phyloP scores from a whole-genome alignment of 2,329 filamentous ascomycete species.

The Fusarium camptoceras region DNA sequence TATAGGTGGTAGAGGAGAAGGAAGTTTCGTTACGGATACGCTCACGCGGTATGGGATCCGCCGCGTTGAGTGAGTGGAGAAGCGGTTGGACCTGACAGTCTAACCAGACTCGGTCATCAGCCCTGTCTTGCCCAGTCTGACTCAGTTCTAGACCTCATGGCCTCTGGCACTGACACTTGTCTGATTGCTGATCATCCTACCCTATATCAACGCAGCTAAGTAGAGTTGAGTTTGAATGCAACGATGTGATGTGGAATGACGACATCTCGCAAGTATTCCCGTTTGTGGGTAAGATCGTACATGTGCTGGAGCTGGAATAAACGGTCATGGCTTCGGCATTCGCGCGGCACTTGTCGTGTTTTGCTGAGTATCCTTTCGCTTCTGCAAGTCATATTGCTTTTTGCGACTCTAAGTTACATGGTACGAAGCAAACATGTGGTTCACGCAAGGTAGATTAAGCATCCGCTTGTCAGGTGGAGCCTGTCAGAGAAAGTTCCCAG shows the following conservation, averaged over 20 bases:
- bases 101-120: slow-evolving; percentile 1
- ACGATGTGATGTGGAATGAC: not conserved
- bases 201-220: not conserved
- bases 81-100: not conserved
- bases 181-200: not conserved
- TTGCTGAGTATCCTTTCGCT: not conserved
- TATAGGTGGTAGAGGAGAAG: slow-evolving; percentile 10
- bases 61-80: slow-evolving; percentile 14
- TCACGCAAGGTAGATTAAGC: slow-evolving; percentile 1
- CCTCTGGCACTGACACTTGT: not conserved
- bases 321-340: not conserved
- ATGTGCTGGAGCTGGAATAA: not conserved
- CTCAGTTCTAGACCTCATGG: not conserved
- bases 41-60: slow-evolving; percentile 5
- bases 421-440: not conserved
- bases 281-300: not conserved
- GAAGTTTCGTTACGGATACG: slow-evolving; percentile 13
- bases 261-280: not conserved
- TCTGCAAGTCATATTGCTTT: not conserved
- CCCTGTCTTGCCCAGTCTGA: not conserved
- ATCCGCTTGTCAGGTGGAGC: not conserved
- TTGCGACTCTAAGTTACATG: not conserved
- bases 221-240: not conserved
- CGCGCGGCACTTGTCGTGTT: not conserved
- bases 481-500: not conserved